Conservation (phyloP, 2,329 filamentous ascomycete genomes). For the Rhinocladiella similis region DNA sequence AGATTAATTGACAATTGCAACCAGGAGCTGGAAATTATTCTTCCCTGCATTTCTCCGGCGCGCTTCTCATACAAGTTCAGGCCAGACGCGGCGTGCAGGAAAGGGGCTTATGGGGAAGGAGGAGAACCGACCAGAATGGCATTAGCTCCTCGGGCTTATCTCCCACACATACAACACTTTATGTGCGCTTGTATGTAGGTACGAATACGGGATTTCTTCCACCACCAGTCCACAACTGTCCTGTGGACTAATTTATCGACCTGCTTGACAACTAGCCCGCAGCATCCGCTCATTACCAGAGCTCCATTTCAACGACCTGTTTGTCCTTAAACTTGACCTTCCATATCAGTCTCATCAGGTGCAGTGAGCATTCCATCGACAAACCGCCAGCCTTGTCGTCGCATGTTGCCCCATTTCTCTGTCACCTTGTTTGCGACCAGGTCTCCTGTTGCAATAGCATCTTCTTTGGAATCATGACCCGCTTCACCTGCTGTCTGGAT, state of each 20-base stretch:
- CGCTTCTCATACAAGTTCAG: not conserved
- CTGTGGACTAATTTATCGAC: not conserved
- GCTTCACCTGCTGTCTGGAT: conserved; percentile 71
- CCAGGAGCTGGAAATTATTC: not conserved
- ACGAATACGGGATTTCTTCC: not conserved
- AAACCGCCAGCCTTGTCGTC: conserved; percentile 66
- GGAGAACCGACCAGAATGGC: not conserved
- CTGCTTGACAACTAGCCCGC: too few species aligned
- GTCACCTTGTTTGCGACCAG: conserved; percentile 71
- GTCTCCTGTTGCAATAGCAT: conserved; percentile 85
- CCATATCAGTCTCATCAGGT: conserved; percentile 24
- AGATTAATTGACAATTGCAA: not conserved
- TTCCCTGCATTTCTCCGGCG: not conserved
- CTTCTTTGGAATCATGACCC: conserved; percentile 91
- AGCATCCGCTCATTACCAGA: not conserved
- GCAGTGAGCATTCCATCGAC: conserved; percentile 46
- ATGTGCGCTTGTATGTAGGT: not conserved
- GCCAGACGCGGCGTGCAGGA: not conserved
- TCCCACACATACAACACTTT: not conserved
- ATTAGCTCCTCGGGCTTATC: not conserved
- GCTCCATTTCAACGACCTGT: too few species aligned
- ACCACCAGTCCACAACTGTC: too few species aligned
- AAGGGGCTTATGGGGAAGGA: not conserved
- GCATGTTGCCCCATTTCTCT: conserved; percentile 68
- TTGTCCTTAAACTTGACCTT: too few species aligned